Conservation (phyloP, 345 rosid genomes). For the Lumnitzera littorea region DNA sequence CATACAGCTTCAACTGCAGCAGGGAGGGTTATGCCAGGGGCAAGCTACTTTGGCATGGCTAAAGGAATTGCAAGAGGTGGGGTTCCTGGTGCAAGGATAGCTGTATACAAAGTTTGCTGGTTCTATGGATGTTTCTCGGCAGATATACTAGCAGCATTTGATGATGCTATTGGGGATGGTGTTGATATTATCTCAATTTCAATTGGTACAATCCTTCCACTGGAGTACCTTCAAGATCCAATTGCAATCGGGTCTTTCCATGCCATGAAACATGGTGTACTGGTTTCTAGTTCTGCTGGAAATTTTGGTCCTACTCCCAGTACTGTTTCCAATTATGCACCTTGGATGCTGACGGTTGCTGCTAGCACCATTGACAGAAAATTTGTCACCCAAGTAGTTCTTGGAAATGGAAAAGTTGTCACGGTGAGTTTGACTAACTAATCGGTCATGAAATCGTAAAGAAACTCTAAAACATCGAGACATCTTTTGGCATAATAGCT, state of each 20-base stretch:
- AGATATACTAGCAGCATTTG: conserved; percentile 32
- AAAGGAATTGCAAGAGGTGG: conserved; percentile 31
- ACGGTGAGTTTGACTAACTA: conserved; percentile 12
- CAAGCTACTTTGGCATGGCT: conserved; percentile 18
- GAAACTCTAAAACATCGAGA: too few species aligned
- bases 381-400: conserved; percentile 16
- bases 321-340: conserved; percentile 16
- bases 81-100: conserved; percentile 25
- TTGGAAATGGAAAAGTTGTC: conserved; percentile 28
- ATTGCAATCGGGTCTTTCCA: conserved; percentile 31
- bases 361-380: conserved; percentile 32
- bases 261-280: conserved; percentile 24
- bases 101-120: conserved; percentile 35
- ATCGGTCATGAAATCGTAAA: neutral
- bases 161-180: conserved; percentile 36
- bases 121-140: conserved; percentile 15
- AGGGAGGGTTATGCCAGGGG: conserved; percentile 11
- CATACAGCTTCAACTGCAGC: conserved; percentile 35
- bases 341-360: conserved; percentile 31
- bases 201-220: neutral
- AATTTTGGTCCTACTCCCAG: conserved; percentile 15
- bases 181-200: conserved; percentile 20
- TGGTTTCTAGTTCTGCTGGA: conserved; percentile 23
- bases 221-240: conserved; percentile 10
- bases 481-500: too few species aligned